Evolutionary conservation across 345 rosid species (phyloP), one percentile per base, ranked within the genome.

Genomic region (Syzygium oleosum): DNA sequence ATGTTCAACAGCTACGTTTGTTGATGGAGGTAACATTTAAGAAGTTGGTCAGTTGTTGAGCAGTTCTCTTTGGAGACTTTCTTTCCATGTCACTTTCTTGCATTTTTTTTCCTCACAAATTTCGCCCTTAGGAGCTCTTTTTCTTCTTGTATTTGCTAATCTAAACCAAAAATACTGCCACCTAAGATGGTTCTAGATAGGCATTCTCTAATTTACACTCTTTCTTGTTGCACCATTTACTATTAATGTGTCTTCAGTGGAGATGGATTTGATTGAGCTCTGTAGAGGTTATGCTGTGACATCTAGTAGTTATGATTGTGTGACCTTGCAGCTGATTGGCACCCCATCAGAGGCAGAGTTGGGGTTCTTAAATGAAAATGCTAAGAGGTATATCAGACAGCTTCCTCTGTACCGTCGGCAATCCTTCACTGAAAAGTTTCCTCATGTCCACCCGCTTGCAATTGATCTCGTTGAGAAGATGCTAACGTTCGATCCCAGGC

Each of bases 401-500:
- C 95, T 96, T 91, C 94, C 95, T 87, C 84, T 25, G 73, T 84
- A 90, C 89, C 93, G 84, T 52, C 95, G 96, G 21, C 98, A 94
- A 85, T 95, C 99, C 80, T 94, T 96, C 91, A 89, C 91, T 46
- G 96, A 93, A 87, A 95, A 92, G 87, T 96, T 96, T 88, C 98
- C 98, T 4, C 93, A 52, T 85, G 96, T 94, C 88, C 93, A 94
- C 86, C 93, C 95, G 2, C 51, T 87, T 86, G 99, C 98, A 59
- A 93, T 97, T 85, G 97, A 96, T 92, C 97, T 97, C 38, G 91
- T 95, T 85, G 98, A 97, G 88, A 97, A 93, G 95, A 96, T 97
- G 97, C 88, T 97, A 43, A 95, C 93, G 15, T 97, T 97, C 90
- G 99, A 97, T 91, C 96, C 98, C 34, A 91, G 95, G 78, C 90